Conservation (phyloP, 192 early-diverging fungal species). For the Podila horticola region DNA sequence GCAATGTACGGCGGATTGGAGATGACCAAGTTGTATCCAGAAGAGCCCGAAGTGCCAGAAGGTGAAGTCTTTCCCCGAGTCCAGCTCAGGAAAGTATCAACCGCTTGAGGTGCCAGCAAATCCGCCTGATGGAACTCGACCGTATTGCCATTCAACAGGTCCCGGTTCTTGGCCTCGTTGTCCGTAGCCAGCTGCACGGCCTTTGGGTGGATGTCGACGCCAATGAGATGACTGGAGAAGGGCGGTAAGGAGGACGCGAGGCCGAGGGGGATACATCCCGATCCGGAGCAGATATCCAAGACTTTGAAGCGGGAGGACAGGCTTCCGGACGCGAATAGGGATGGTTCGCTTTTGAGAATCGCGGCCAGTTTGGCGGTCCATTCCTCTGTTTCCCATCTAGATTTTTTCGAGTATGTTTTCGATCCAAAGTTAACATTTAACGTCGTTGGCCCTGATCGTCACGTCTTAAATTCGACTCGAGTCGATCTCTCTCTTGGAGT, state of each 20-base stretch:
- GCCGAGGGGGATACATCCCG: conserved; percentile 84
- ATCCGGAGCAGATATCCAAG: conserved; percentile 89
- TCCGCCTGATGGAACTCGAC: conserved; percentile 63
- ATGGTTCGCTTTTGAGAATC: conserved; percentile 44
- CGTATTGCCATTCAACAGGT: conserved; percentile 21
- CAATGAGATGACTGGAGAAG: conserved; percentile 58
- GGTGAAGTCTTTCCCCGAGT: neutral
- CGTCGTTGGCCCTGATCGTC: neutral
- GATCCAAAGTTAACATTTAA: neutral
- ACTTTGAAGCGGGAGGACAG: conserved; percentile 62
- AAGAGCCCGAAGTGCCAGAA: neutral
- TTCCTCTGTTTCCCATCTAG: conserved; percentile 94
- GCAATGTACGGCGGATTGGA: conserved; percentile 95
- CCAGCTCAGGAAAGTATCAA: conserved; percentile 24
- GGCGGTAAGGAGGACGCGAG: conserved; percentile 68
- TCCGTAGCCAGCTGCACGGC: conserved; percentile 71
- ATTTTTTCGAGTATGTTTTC: neutral
- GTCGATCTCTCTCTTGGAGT: neutral
- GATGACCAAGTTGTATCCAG: conserved; percentile 77
- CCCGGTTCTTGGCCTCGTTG: conserved; percentile 54
- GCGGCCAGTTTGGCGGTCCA: conserved; percentile 75
- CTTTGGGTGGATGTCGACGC: conserved; percentile 71
- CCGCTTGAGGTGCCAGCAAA: conserved; percentile 38
- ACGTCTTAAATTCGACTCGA: neutral
- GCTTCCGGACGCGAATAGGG: neutral